Base-by-base conservation (phyloP, 2,329 filamentous ascomycete genomes). In the Fusarium sp. region DNA sequence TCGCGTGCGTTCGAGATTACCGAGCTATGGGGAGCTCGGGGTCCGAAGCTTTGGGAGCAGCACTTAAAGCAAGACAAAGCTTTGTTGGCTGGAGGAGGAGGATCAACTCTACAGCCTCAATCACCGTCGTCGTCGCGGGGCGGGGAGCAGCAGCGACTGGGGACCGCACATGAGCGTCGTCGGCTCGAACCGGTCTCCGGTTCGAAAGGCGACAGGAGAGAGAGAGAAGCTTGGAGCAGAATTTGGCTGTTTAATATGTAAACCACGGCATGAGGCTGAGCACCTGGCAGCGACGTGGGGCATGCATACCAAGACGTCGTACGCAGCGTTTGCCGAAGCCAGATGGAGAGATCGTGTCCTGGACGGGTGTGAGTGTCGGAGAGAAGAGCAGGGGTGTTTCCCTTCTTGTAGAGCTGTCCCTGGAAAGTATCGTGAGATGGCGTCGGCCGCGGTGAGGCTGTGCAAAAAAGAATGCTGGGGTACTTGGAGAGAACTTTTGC, bases 41-140 rank as follows among this genome's bases (percentile, higher is more conserved):
- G 16, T 37, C 31, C 47, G 8, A 18, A 47, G 53, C 40, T 68
- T 47, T 50, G 34, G 53, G 46, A 48, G 37, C 40, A 27, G 30
- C 13, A 28, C 27, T 15, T 37, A 50, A 36, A 30, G 47, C 23
- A 47, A 39, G 23, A 18, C 39, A n/a, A 58, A 46, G 44, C 48
- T 66, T 23, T 23, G 18, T 23, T 59, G 50, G 39, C 28, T 34
- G 31, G 27, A 57, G 65, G 37, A 40, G 52, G 61, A 37, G 47
- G n/a, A 40, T 40, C 23, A 16, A 40, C 31, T 11, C 48, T 36
- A 31, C 50, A 53, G 37, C 44, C 36, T 50, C 59, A 66, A 66
- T 75, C 71, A 75, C 68, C 73, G 60, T 63, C 68, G 73, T 73
- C 72, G 73, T 75, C 73, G 72, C 73, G 59, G 70, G 72, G 72